phyloP scores from a whole-genome alignment of 1,139 yeast species.

The Hemisphaericaspora lyxosophila region DNA sequence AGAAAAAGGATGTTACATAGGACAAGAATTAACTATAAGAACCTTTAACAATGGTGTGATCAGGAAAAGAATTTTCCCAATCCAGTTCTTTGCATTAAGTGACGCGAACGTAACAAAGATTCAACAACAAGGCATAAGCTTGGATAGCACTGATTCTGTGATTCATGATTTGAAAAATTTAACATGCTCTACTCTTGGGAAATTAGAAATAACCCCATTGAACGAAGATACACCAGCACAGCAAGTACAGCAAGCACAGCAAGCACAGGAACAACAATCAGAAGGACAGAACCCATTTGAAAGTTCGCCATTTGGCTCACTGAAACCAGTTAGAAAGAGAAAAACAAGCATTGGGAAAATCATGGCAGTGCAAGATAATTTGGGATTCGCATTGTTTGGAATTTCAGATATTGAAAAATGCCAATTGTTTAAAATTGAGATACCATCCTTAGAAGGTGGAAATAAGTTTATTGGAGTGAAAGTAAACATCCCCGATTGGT shows the following conservation, averaged over 20 bases:
- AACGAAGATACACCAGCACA: slow-evolving; percentile 14
- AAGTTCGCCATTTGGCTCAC: slow-evolving; percentile 33
- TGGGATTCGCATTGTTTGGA: slow-evolving; percentile 65
- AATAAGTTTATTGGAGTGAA: slow-evolving; percentile 39
- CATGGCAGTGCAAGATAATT: slow-evolving; percentile 53
- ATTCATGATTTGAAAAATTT: slow-evolving; percentile 19
- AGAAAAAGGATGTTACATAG: slow-evolving; percentile 93
- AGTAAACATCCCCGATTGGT: slow-evolving; percentile 63
- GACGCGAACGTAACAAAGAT: slow-evolving; percentile 18
- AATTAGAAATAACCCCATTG: slow-evolving; percentile 26
- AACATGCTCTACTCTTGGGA: slow-evolving; percentile 20
- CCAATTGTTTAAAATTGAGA: slow-evolving; percentile 28
- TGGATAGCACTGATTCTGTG: slow-evolving; percentile 18
- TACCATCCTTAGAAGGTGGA: slow-evolving; percentile 25
- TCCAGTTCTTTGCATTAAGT: slow-evolving; percentile 44
- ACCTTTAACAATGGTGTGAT: slow-evolving; percentile 82
- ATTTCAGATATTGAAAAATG: slow-evolving; percentile 40
- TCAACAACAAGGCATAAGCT: slow-evolving; percentile 14
- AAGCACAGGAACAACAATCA: slow-evolving; percentile 8
- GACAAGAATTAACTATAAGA: slow-evolving; percentile 92
- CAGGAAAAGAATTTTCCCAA: slow-evolving; percentile 78
- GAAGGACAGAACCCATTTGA: slow-evolving; percentile 15
- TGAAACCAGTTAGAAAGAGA: slow-evolving; percentile 33
- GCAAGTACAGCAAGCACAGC: slow-evolving; percentile 9
- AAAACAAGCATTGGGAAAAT: slow-evolving; percentile 58